Percentiles rank a stretch among this genome's conserved stretches.
phyloP scores from a whole-genome alignment of 306 rosid species.

The Albizia julibrissin region DNA sequence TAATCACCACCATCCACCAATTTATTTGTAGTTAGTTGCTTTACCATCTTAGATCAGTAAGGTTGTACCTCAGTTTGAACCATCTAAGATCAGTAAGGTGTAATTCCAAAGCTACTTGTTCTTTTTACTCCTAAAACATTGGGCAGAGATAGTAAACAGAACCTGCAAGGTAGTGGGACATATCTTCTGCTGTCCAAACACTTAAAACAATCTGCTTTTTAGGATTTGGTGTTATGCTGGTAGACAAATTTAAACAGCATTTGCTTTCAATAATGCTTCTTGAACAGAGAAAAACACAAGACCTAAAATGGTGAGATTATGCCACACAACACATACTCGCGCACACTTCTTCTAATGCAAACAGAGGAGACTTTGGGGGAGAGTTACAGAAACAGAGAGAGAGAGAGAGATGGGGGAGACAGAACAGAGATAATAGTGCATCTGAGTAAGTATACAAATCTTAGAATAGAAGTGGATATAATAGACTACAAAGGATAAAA shows the following conservation, averaged over 20 bases:
- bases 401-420: no score
- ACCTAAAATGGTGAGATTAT: background rate
- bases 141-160: background rate
- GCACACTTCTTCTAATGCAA: no score
- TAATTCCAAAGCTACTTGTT: background rate
- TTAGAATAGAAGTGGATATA: background rate
- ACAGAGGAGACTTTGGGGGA: no score
- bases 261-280: background rate
- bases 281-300: background rate
- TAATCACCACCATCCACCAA: background rate
- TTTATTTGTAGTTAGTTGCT: background rate
- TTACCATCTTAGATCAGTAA: background rate
- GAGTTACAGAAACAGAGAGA: no score
- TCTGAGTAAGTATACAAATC: background rate
- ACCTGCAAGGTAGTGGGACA: background rate
- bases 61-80: background rate
- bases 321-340: no score
- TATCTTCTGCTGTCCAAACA: background rate
- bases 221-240: background rate
- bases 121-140: background rate
- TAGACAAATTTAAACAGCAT: background rate
- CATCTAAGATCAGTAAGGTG: background rate
- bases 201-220: background rate
- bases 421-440: background rate
- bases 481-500: background rate